Conservation (phyloP, 371 early-diverging fungal genomes). For the Mucor piriformis region DNA sequence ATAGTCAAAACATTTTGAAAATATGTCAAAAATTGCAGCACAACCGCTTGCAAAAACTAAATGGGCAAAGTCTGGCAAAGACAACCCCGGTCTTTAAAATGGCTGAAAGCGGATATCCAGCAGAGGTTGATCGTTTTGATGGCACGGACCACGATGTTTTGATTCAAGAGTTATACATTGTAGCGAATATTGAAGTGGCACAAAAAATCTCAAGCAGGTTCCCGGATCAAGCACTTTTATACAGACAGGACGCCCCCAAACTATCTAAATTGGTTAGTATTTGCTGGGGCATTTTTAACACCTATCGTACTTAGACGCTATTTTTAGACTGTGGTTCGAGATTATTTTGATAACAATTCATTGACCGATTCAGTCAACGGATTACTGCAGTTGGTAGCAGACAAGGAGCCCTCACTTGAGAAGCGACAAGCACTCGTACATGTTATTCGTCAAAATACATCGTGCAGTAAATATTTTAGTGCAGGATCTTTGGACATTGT, state of each 20-base stretch:
- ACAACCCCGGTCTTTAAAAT: slow-evolving; percentile 21
- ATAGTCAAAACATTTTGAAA: slow-evolving; percentile 9
- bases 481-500: slow-evolving; percentile 69
- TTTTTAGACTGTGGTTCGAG: slow-evolving; percentile 15
- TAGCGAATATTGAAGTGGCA: slow-evolving; percentile 39
- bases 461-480: slow-evolving; percentile 77
- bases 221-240: slow-evolving; percentile 40
- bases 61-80: slow-evolving; percentile 14
- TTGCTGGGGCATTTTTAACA: not conserved
- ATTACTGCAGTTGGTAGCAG: slow-evolving; percentile 5
- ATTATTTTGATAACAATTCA: slow-evolving; percentile 26
- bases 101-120: slow-evolving; percentile 35
- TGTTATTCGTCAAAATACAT: slow-evolving; percentile 63
- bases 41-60: slow-evolving; percentile 14
- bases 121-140: slow-evolving; percentile 8
- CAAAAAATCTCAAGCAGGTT: slow-evolving; percentile 38
- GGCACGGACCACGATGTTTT: slow-evolving; percentile 20
- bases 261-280: slow-evolving; percentile 21
- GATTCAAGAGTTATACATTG: slow-evolving; percentile 30
- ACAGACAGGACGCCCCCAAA: slow-evolving; percentile 28
- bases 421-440: slow-evolving; percentile 50
- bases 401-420: slow-evolving; percentile 13
- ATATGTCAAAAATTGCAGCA: slow-evolving; percentile 23
- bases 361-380: slow-evolving; percentile 14
- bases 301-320: not conserved